These are phyloP conservation scores for Chalciporus sphaerocephalus DNA, from an alignment of 768 basidiomycete species.

Conservation along the genomic window DNA sequence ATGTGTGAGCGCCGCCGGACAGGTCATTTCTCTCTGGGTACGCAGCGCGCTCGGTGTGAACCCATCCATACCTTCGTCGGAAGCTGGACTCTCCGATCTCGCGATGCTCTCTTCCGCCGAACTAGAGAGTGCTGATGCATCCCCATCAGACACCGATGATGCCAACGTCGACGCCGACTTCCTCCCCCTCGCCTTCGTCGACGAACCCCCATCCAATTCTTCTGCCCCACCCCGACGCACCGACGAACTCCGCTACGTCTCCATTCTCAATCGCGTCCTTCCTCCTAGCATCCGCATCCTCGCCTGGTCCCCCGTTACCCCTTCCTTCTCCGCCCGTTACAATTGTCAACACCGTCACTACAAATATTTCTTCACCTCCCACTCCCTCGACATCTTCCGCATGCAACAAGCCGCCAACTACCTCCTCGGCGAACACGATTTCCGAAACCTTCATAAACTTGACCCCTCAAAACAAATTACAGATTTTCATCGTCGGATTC, in stretches of 20 bases:
- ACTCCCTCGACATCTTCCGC: conserved; percentile 58
- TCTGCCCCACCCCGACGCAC: conserved; percentile 24
- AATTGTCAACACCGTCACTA: conserved; percentile 87
- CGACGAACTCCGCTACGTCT: conserved; percentile 70
- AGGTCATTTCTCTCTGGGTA: conserved; percentile 90
- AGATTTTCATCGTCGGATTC: conserved; percentile 65
- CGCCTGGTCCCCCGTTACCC: conserved; percentile 88
- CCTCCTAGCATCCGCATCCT: conserved; percentile 86
- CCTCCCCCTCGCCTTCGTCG: conserved; percentile 32
- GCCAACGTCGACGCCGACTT: conserved; percentile 5
- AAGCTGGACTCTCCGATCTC: conserved; percentile 7
- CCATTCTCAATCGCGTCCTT: conserved; percentile 79
- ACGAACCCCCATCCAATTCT: conserved; percentile 37
- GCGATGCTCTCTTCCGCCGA: neutral
- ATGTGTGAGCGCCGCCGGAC: conserved; percentile 91
- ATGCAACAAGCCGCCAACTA: conserved; percentile 74
- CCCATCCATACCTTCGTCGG: neutral
- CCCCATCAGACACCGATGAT: conserved; percentile 6
- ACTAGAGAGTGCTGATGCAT: neutral
- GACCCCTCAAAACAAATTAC: conserved; percentile 90
- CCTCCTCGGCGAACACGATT: conserved; percentile 89
- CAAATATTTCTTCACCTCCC: conserved; percentile 90
- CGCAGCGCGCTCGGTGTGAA: conserved; percentile 53
- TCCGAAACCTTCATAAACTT: conserved; percentile 91
- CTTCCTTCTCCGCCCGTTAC: conserved; percentile 82